Base-by-base conservation (phyloP, 352 stramenopile species). In the Thalassiosira mediterranea region DNA sequence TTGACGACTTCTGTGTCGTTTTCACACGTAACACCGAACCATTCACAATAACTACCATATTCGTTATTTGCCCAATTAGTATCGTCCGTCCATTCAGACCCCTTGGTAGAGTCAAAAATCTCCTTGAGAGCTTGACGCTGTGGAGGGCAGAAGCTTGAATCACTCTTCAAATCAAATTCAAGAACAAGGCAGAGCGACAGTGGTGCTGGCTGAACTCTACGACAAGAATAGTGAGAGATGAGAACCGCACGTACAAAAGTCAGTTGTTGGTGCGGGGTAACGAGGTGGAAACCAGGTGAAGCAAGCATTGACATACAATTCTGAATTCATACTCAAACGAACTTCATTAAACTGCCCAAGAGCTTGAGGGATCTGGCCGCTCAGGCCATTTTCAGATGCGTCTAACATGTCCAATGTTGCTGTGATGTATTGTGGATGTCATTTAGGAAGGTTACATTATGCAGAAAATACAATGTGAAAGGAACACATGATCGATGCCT, bases 1-100 rank as follows among this genome's bases (percentile, higher is more conserved):
- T 53, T 53, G 10, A n/a, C 19, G 26, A 7, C 21, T 3, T 15
- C 47, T n/a, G 2, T 47, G 10, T 4, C 15, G 13, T 15, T 28
- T 49, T 42, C 49, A 23, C 46, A 63, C 17, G 4, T 8, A 23
- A 53, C 17, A 37, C 47, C 47, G 46, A 31, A 23, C 60, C 60
- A 70, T 4, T 8, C 3, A 49, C 60, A 70, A 48, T 70, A 15
- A 23, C 19, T 47, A 3, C 17, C 32, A 48, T 70, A 70, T 49
- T 70, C 26, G n/a, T n/a, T n/a, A 49, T 63, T 38, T n/a, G 47
- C 17, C 60, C 60, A 70, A 17, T 37, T n/a, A 21, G 3, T 48
- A 26, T 28, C 47, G 13, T 61, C 23, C 17, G 62, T 72, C 62
- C 62, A 72, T 21, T 64, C 62, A 10, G 4, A n/a, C 3, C 62